Percentiles rank a stretch among this genome's conserved stretches.
phyloP scores from a whole-genome alignment of 495 filamentous ascomycete genomes.

The Penicillium antarcticum region DNA sequence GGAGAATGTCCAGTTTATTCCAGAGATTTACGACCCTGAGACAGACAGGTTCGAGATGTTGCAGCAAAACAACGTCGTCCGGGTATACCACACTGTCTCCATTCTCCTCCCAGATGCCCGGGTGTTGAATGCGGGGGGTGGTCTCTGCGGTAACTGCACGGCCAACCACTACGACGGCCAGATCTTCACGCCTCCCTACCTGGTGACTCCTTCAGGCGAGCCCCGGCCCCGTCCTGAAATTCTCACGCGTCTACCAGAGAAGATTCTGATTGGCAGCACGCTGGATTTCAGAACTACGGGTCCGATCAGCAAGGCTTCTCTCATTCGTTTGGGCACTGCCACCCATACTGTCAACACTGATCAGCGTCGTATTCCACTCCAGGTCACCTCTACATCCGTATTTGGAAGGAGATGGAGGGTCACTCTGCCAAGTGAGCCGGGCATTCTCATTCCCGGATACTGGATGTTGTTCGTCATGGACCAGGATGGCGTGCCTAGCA shows the following conservation, averaged over 20 bases:
- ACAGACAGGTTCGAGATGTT: constrained; percentile 29
- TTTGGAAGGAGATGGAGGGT: neutral
- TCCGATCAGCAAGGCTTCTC: constrained; percentile 12
- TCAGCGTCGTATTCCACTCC: constrained; percentile 50
- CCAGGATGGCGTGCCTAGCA: constrained; percentile 46
- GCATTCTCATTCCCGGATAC: constrained; percentile 52
- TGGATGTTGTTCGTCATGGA: constrained; percentile 57
- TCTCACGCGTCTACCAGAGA: neutral
- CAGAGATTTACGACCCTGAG: constrained; percentile 51
- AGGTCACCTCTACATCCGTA: neutral
- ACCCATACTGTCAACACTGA: constrained; percentile 61
- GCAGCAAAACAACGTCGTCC: constrained; percentile 33
- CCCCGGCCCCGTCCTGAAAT: constrained; percentile 6
- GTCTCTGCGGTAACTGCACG: constrained; percentile 50
- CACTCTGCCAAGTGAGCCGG: constrained; percentile 33
- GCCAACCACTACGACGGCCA: constrained; percentile 58
- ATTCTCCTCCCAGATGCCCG: constrained; percentile 55
- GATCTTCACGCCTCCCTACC: constrained; percentile 55
- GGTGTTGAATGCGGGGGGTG: constrained; percentile 53
- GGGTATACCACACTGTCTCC: constrained; percentile 56
- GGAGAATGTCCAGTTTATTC: constrained; percentile 32
- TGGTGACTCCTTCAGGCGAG: constrained; percentile 14
- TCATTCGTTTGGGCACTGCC: constrained; percentile 45
- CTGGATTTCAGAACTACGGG: constrained; percentile 15
- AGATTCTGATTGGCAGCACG: constrained; percentile 22